Evolutionary conservation across 805 yeast species (phyloP), one percentile per base, ranked within the genome.

Genomic region (Saturnispora dispora): DNA sequence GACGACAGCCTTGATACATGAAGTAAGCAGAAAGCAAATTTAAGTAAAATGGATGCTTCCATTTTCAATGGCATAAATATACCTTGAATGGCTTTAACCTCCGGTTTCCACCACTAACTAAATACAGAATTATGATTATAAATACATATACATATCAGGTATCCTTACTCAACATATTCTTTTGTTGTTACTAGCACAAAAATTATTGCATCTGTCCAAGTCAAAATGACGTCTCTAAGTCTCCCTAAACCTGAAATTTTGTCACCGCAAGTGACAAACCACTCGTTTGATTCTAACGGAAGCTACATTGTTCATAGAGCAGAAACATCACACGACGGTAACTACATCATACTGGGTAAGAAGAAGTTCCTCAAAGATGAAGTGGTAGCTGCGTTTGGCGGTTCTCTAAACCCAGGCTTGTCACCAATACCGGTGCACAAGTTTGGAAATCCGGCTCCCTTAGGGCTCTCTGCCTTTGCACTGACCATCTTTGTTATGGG

Each of bases 391-490:
- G 91, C 91, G 2, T 85, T 85, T 58, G 96, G 95, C 64, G 96
- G 96, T 81, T 75, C 84, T 18, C 70, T 85, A 63, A 81, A 82
- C 57, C 88, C 93, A 23, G 91, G 88, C 72, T 45, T 72, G 51
- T 65, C 78, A 28, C 73, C 76, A n/a, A 75, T 79, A 5, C 76
- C 91, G 15, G 62, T 69, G 8, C 81, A 82, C 58, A 74, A 74
- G 54, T 73, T 77, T 69, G 90, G 83, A 52, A 84, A 84, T 60
- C 90, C 91, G 25, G 85, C 85, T 45, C 90, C 90, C 22, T 69
- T 84, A 55, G 91, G 90, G 15, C 69, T 85, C 52, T 77, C 81
- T 27, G 86, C 84, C 25, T 84, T 84, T 67, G 86, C 88, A n/a
- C 68, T 81, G 57, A 79, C 85, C 22, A 79, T 84, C 45, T 78